Percentiles rank a stretch among this genome's conserved stretches.
These are phyloP conservation scores for Pythium diclinum DNA, from an alignment of 352 stramenopile genomes.

Conservation along the genomic window DNA sequence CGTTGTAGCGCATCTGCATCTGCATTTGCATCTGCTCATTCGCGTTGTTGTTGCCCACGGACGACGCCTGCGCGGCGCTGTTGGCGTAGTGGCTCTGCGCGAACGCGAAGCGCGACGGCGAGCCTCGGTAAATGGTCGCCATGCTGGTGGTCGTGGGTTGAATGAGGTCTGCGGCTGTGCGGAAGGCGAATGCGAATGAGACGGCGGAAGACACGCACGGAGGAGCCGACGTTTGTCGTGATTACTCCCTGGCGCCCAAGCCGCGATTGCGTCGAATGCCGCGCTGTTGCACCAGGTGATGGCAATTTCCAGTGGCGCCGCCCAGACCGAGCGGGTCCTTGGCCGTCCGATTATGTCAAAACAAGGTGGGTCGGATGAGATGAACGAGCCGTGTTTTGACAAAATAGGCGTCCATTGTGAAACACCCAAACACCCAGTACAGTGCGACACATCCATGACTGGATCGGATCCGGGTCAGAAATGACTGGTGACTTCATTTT, in stretches of 20 bases:
- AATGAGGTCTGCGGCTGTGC: background rate
- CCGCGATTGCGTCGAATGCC: slow-evolving; percentile 9
- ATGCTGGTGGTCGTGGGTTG: slow-evolving; percentile 21
- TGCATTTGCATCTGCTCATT: slow-evolving; percentile 46
- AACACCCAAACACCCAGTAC: slow-evolving; percentile 17
- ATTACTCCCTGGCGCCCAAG: slow-evolving; percentile 12
- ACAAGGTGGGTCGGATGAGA: slow-evolving; percentile 7
- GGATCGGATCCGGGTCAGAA: slow-evolving; percentile 7
- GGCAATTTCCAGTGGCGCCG: slow-evolving; percentile 24
- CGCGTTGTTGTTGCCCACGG: slow-evolving; percentile 14
- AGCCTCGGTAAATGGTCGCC: slow-evolving; percentile 69
- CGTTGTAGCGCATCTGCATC: slow-evolving; percentile 55
- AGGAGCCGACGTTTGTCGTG: background rate
- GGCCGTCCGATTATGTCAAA: slow-evolving; percentile 12
- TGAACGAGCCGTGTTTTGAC: slow-evolving; percentile 8
- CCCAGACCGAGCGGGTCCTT: background rate
- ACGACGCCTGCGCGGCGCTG: background rate
- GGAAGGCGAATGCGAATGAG: background rate
- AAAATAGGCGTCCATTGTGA: background rate
- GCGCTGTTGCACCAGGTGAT: slow-evolving; percentile 18
- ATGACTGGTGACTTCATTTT: slow-evolving; percentile 20
- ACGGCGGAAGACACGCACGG: background rate
- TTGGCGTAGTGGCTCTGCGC: slow-evolving; percentile 67
- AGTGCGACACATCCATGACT: background rate
- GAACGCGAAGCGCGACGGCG: slow-evolving; percentile 61